Conservation (phyloP, 2,329 filamentous ascomycete genomes). For the Blastomyces gilchristii region DNA sequence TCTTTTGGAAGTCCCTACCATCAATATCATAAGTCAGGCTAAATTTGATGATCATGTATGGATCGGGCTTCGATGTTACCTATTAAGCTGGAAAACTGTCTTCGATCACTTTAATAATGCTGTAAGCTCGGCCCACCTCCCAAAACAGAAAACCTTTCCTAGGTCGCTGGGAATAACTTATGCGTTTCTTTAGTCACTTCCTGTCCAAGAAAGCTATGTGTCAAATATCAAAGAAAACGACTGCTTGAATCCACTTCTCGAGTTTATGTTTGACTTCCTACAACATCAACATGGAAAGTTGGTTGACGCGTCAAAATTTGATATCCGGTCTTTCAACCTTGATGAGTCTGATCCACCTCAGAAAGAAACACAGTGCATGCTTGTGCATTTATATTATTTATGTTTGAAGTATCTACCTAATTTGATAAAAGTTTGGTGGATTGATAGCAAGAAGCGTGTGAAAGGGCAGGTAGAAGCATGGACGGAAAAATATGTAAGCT, state of each 20-base stretch:
- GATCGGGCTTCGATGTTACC: conserved; percentile 60
- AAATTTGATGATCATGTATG: conserved; percentile 58
- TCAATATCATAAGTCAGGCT: conserved; percentile 56
- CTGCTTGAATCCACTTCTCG: conserved; percentile 57
- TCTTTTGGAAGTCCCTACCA: conserved; percentile 64
- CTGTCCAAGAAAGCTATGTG: conserved; percentile 71
- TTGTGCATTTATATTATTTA: conserved; percentile 78
- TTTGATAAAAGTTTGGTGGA: conserved; percentile 74
- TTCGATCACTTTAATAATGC: conserved; percentile 75
- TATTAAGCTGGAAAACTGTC: conserved; percentile 80
- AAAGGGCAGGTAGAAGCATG: conserved; percentile 73
- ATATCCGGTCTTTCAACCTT: conserved; percentile 52
- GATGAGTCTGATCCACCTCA: conserved; percentile 56
- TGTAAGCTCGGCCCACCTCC: conserved; percentile 26
- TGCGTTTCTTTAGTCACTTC: conserved; percentile 48
- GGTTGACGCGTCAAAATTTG: conserved; percentile 59
- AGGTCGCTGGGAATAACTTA: not conserved
- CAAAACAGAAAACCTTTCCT: not conserved
- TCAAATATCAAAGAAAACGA: conserved; percentile 66
- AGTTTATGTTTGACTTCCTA: conserved; percentile 75
- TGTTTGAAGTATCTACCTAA: conserved; percentile 66
- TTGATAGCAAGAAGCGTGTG: conserved; percentile 65
- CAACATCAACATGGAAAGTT: conserved; percentile 65
- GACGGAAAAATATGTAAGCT: conserved; percentile 76
- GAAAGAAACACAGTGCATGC: conserved; percentile 68